Evolutionary conservation across 2,329 filamentous ascomycete species (phyloP).

Genomic region (Ceratocystis albifundus): DNA sequence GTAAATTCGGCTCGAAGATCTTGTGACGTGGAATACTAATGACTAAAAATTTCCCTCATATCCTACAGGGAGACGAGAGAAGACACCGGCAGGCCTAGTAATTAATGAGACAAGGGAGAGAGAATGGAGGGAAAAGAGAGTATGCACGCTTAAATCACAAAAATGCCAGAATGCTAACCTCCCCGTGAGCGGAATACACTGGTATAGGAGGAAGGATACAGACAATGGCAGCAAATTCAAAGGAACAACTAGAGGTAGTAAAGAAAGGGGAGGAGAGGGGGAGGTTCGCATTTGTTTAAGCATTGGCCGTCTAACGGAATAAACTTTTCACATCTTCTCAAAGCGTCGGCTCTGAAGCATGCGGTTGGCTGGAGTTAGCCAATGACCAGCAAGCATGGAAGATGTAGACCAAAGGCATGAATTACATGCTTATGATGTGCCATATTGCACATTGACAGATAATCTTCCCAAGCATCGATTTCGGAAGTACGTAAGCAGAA

Average conservation of each 20-base stretch:
- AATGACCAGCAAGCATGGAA: background rate
- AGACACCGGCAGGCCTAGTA: too few species aligned
- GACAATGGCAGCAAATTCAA: background rate
- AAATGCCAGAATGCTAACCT: too few species aligned
- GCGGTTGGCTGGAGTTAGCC: background rate
- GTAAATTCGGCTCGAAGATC: background rate
- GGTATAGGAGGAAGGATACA: background rate
- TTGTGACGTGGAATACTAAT: background rate
- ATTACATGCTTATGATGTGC: background rate
- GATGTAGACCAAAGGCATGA: background rate
- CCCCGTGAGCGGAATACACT: background rate
- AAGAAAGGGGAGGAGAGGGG: background rate
- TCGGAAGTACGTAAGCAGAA: background rate
- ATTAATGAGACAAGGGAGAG: too few species aligned
- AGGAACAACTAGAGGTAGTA: background rate
- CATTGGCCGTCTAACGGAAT: background rate
- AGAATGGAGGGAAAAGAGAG: too few species aligned
- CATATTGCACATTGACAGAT: background rate
- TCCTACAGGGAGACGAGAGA: too few species aligned
- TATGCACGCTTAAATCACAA: too few species aligned
- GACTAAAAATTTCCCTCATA: background rate
- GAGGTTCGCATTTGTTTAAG: background rate
- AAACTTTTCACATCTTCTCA: background rate
- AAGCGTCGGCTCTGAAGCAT: background rate
- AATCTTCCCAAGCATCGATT: background rate